These are phyloP conservation scores for Thuidium tamariscinum DNA, from an alignment of 225 moss, liverwort and hornwort species.

Conservation along the genomic window DNA sequence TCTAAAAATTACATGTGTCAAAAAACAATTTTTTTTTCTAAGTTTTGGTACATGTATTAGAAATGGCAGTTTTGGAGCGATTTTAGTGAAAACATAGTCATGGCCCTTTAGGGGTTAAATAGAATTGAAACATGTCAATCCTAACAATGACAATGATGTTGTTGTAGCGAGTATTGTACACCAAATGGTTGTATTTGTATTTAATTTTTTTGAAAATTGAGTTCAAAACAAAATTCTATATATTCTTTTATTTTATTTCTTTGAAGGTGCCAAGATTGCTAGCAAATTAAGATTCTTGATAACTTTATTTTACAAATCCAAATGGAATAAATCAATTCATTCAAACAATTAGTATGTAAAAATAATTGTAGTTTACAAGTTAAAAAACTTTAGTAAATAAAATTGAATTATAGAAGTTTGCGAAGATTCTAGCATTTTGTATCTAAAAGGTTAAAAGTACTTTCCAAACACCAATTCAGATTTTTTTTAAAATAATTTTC, in stretches of 20 bases:
- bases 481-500: rapidly evolving
- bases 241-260: rapidly evolving
- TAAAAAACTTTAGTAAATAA: too few relatives aligned
- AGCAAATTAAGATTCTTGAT: neutral
- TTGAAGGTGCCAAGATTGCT: neutral
- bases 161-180: neutral
- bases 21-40: too few relatives aligned
- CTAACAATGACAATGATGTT: neutral
- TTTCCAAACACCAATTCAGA: neutral
- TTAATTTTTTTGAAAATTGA: neutral
- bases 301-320: neutral
- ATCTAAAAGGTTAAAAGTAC: neutral
- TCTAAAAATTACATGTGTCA: too few relatives aligned
- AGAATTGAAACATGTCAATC: neutral
- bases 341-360: neutral
- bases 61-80: too few relatives aligned
- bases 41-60: too few relatives aligned
- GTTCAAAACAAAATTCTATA: neutral
- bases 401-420: rapidly evolving
- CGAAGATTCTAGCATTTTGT: rapidly evolving
- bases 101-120: neutral
- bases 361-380: neutral
- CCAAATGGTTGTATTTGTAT: rapidly evolving
- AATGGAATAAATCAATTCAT: neutral
- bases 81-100: too few relatives aligned